These are phyloP conservation scores for Clonostachys rosea DNA, from an alignment of 2,329 filamentous ascomycete genomes.

Conservation along the genomic window DNA sequence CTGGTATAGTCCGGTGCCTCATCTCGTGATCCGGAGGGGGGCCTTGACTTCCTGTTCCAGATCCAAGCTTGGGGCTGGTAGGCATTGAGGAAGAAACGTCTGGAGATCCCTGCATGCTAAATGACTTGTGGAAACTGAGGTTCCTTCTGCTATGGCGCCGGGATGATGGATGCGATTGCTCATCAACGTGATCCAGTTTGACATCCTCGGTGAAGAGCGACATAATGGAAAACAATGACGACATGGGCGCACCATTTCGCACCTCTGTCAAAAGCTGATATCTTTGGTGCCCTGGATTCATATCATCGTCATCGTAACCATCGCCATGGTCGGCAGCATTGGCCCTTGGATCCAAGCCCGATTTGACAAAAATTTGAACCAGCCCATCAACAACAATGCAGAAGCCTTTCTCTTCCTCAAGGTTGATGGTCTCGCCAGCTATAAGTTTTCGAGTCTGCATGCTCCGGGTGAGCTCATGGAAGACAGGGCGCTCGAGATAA, in stretches of 20 bases:
- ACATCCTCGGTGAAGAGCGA: constrained; percentile 96
- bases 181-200: constrained; percentile 69
- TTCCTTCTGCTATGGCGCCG: constrained; percentile 19
- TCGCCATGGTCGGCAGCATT: constrained; percentile 11
- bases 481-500: constrained; percentile 92
- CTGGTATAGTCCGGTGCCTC: neutral
- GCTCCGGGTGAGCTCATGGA: constrained; percentile 92
- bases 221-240: constrained; percentile 94
- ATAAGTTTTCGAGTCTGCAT: constrained; percentile 98
- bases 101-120: neutral
- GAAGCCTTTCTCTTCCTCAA: constrained; percentile 98
- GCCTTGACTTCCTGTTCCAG: constrained; percentile 1
- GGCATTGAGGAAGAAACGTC: constrained; percentile 23
- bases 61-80: constrained; percentile 31
- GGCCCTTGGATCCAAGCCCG: constrained; percentile 51
- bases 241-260: constrained; percentile 97
- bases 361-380: constrained; percentile 98
- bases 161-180: constrained; percentile 13
- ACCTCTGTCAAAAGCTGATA: constrained; percentile 97
- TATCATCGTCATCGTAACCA: constrained; percentile 59
- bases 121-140: constrained; percentile 14
- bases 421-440: constrained; percentile 87
- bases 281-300: constrained; percentile 65
- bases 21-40: neutral
- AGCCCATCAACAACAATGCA: constrained; percentile 95